phyloP scores from a whole-genome alignment of 306 rosid species.

The Oemleria cerasiformis region DNA sequence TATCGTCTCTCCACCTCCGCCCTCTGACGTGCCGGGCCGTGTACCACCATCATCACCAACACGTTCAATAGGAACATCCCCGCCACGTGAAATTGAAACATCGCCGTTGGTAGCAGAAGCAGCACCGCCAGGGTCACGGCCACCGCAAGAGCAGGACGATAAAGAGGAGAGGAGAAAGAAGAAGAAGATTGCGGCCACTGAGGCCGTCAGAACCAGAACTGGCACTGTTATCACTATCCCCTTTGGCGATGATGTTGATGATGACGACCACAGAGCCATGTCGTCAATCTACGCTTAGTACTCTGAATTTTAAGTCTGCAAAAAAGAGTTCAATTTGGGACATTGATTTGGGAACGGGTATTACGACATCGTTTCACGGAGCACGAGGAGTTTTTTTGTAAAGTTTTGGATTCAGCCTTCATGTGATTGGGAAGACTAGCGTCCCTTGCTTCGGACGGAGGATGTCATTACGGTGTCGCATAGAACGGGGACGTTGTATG shows the following conservation, averaged over 20 bases:
- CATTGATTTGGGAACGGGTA: neutral
- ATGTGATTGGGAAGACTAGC: neutral
- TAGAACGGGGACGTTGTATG: neutral
- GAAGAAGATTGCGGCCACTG: constrained; percentile 52
- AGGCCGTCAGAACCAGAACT: constrained; percentile 56
- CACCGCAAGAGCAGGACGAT: constrained; percentile 70
- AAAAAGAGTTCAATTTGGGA: neutral
- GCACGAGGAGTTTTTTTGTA: neutral
- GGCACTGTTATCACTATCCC: constrained; percentile 70
- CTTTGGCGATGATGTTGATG: constrained; percentile 44
- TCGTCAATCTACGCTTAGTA: neutral
- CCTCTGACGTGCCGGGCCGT: constrained; percentile 10
- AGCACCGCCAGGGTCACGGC: neutral
- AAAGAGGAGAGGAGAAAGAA: constrained; percentile 68
- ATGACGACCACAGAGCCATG: constrained; percentile 53
- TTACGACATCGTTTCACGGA: constrained; percentile 4
- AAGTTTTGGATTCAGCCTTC: neutral
- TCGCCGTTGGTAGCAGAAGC: neutral
- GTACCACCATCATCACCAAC: constrained; percentile 6
- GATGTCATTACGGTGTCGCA: neutral
- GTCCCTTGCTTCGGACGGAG: neutral
- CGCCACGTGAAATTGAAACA: neutral
- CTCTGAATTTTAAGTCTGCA: neutral
- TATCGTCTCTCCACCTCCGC: constrained; percentile 15
- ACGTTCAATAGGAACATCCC: constrained; percentile 4